Percentiles rank a stretch among this genome's conserved stretches.
These are phyloP conservation scores for Metschnikowia kofuensis DNA, from an alignment of 805 yeast species.

Conservation along the genomic window DNA sequence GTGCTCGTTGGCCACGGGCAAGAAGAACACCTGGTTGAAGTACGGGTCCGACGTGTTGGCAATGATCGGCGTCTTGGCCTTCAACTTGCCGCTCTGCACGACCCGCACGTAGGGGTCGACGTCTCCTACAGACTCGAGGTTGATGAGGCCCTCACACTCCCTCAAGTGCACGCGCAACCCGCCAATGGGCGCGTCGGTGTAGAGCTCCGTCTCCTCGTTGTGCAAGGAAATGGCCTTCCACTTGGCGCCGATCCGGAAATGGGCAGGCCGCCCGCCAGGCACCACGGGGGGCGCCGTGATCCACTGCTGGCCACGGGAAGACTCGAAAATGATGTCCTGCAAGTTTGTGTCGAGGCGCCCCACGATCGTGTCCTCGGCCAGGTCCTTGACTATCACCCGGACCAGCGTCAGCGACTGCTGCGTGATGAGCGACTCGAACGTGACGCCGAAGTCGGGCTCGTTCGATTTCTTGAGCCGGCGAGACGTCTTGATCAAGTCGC, in stretches of 20 bases:
- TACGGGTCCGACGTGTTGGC: constrained; percentile 53
- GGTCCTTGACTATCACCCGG: constrained; percentile 59
- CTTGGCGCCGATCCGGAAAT: constrained; percentile 50
- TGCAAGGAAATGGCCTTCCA: constrained; percentile 70
- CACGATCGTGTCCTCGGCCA: constrained; percentile 51
- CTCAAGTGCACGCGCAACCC: constrained; percentile 59
- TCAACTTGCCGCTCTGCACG: constrained; percentile 53
- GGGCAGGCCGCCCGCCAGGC: constrained; percentile 36
- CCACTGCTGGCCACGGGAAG: constrained; percentile 48
- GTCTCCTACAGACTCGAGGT: constrained; percentile 65
- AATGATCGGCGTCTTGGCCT: constrained; percentile 53
- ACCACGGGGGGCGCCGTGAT: constrained; percentile 46
- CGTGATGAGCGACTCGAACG: constrained; percentile 58
- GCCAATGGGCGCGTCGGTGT: constrained; percentile 62
- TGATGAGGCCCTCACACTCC: constrained; percentile 48
- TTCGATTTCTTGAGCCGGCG: constrained; percentile 65
- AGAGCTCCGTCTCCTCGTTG: constrained; percentile 44
- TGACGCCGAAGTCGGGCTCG: constrained; percentile 70
- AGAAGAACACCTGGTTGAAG: constrained; percentile 56
- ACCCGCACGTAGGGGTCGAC: constrained; percentile 74
- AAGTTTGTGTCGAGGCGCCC: constrained; percentile 52
- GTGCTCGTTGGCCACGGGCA: constrained; percentile 59
- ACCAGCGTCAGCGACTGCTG: constrained; percentile 56
- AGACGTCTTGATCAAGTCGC: constrained; percentile 50
- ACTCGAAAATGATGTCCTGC: constrained; percentile 52